Evolutionary conservation across 352 stramenopile species (phyloP), one percentile per base, ranked within the genome.

Genomic region (Pythium plurisporium): DNA sequence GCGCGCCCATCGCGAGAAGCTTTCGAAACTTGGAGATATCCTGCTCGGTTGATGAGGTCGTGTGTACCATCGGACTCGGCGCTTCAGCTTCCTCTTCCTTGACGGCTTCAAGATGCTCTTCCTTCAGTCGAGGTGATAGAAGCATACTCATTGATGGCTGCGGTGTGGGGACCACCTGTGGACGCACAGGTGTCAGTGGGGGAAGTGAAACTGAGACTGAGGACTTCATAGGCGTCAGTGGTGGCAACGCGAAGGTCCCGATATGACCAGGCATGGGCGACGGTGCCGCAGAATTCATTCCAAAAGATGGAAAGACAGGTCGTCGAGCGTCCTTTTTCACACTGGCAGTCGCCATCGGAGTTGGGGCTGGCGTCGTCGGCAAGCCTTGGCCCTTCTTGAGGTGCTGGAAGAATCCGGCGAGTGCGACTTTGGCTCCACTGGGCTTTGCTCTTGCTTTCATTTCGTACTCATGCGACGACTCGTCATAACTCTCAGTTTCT

Each of bases 241-340:
- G 66, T 44, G 33, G 60, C 25, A 62, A 38, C 22, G 38, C 48
- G 23, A 59, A 66, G 20, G 47, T 56, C 0, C 34, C 43, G 7
- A 50, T 8, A 17, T 43, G 37, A 4, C 49, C 36, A 17, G 64
- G 59, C 46, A 72, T 49, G 2, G 62, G 43, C 19, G 64, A 63
- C 2, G 69, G 64, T 11, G 57, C 64, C 4, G 70, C 62, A 2
- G 62, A 69, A 22, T 25, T 26, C 4, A 23, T 53, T 6, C 33
- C 47, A 26, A 69, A 72, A 4, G 73, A 79, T 3, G 79, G 75
- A 15, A 90, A 90, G 7, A 79, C 74, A 2, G 66, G 76, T 0
- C 78, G 78, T 40, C 87, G 82, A 0, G 72, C 74, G 45, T 90
- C 80, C 59, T 90, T 88, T 3, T 80, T 69, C 15, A 90, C 74